A percentile compares a stretch with the other conserved stretches of the same genome.
These are phyloP conservation scores for Phlyctochytrium planicorne DNA, from an alignment of 192 early-diverging fungal genomes.

Conservation along the genomic window DNA sequence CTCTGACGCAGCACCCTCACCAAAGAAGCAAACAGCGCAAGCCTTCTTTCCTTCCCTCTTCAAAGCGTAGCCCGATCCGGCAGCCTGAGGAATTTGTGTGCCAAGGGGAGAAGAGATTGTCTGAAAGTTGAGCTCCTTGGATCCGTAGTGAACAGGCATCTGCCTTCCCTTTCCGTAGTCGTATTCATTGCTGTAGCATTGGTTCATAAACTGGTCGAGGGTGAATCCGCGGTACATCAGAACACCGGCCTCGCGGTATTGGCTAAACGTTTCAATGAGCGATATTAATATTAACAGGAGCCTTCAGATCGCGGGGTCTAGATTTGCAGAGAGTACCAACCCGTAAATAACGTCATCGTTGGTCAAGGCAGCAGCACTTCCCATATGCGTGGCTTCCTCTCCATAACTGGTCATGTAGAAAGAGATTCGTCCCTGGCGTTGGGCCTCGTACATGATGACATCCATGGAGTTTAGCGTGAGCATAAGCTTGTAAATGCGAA, in stretches of 20 bases:
- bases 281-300: not conserved
- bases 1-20: conserved; percentile 94
- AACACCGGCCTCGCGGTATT: conserved; percentile 96
- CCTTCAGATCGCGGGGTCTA: not conserved
- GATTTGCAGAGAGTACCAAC: conserved; percentile 36
- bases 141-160: conserved; percentile 98
- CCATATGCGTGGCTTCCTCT: conserved; percentile 91
- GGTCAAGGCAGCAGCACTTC: conserved; percentile 83
- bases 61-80: conserved; percentile 92
- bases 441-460: conserved; percentile 93
- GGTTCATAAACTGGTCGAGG: conserved; percentile 92
- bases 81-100: conserved; percentile 97
- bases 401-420: conserved; percentile 99
- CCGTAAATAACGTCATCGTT: conserved; percentile 91
- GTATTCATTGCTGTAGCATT: conserved; percentile 87
- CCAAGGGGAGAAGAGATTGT: conserved; percentile 96
- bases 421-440: conserved; percentile 95
- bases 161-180: conserved; percentile 95
- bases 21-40: conserved; percentile 93
- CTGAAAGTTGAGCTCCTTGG: conserved; percentile 82
- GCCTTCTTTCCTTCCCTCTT: conserved; percentile 77
- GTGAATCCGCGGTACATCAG: conserved; percentile 95
- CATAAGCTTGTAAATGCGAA: conserved; percentile 90
- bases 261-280: conserved; percentile 18
- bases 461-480: conserved; percentile 89